Evolutionary conservation across 2,329 filamentous ascomycete genomes (phyloP).

Genomic region (Diplodia scrobiculata): DNA sequence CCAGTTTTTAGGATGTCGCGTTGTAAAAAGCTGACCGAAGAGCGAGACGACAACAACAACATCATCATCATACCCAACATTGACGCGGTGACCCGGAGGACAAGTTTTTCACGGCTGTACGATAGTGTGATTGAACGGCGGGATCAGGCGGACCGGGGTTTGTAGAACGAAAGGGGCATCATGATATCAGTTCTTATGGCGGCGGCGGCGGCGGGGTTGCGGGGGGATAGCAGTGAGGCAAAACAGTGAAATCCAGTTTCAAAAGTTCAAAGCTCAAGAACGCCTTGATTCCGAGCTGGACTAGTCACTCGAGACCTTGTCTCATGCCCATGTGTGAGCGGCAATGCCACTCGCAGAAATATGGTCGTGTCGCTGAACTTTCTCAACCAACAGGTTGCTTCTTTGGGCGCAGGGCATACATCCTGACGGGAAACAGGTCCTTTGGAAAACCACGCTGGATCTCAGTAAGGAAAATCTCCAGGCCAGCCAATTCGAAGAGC

Average conservation of each 20-base stretch:
- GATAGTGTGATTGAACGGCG: no score
- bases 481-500: constrained; percentile 69
- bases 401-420: constrained; percentile 70
- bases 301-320: neutral
- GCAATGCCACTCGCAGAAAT: neutral
- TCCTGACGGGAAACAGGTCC: constrained; percentile 70
- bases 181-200: no score
- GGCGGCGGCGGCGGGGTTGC: no score
- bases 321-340: neutral
- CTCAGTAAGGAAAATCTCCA: constrained; percentile 70
- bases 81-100: no score
- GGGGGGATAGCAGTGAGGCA: no score
- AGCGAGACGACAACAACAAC: no score
- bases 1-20: no score
- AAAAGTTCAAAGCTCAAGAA: neutral
- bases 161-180: no score
- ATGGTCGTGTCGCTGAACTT: neutral
- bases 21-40: no score
- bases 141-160: no score
- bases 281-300: neutral
- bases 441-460: constrained; percentile 72
- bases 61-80: no score
- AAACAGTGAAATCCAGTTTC: neutral
- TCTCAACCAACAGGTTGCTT: neutral
- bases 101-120: no score